Percentiles rank a stretch among this genome's conserved stretches.
phyloP scores from a whole-genome alignment of 352 stramenopile species.

The Phytophthora cryptogea region DNA sequence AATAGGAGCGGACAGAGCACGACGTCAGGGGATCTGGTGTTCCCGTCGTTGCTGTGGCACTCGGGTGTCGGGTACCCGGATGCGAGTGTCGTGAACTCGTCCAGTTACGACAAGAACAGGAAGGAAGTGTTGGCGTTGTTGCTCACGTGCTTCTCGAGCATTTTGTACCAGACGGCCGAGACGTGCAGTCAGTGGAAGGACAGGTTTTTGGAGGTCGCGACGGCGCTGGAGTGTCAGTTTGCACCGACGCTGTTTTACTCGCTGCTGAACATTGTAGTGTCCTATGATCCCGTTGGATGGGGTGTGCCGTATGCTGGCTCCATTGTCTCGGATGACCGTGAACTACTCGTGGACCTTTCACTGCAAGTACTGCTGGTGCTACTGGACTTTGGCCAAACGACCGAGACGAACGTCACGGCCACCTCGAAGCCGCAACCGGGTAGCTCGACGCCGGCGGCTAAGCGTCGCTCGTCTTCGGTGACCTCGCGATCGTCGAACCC shows the following conservation, averaged over 20 bases:
- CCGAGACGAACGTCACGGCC: slow-evolving; percentile 42
- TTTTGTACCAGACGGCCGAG: slow-evolving; percentile 93
- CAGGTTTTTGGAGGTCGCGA: slow-evolving; percentile 92
- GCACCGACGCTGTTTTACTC: slow-evolving; percentile 96
- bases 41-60: slow-evolving; percentile 81
- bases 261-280: slow-evolving; percentile 95
- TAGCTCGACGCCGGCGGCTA: slow-evolving; percentile 38
- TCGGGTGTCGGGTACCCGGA: slow-evolving; percentile 82
- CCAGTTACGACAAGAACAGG: slow-evolving; percentile 93
- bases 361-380: slow-evolving; percentile 95
- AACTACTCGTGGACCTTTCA: slow-evolving; percentile 91
- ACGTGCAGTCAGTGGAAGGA: slow-evolving; percentile 92
- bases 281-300: slow-evolving; percentile 93
- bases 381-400: slow-evolving; percentile 92
- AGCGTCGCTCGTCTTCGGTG: slow-evolving; percentile 32
- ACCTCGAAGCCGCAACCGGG: slow-evolving; percentile 59
- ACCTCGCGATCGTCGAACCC: slow-evolving; percentile 37
- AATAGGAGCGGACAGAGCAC: slow-evolving; percentile 51
- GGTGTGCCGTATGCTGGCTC: slow-evolving; percentile 88
- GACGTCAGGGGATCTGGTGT: slow-evolving; percentile 52
- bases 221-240: slow-evolving; percentile 91
- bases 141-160: slow-evolving; percentile 94
- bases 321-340: slow-evolving; percentile 90
- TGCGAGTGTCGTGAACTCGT: slow-evolving; percentile 67
- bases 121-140: slow-evolving; percentile 96